Conservation (phyloP, 2,329 filamentous ascomycete species). For the Sphaerostilbella broomeana region DNA sequence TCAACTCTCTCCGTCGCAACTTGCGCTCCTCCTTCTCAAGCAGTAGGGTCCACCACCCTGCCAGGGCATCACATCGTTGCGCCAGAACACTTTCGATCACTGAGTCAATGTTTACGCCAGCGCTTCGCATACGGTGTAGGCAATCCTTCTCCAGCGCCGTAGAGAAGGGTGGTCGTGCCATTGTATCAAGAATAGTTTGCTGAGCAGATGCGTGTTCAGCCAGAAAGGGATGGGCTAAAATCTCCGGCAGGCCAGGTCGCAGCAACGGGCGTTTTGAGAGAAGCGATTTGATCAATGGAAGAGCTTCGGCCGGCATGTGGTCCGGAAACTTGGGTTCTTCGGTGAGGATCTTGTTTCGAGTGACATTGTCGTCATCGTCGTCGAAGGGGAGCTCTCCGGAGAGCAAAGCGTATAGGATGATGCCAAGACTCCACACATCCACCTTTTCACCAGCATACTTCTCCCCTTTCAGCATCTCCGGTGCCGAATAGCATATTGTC, state of each 20-base stretch:
- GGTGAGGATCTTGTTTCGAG: constrained; percentile 75
- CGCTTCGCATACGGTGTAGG: constrained; percentile 83
- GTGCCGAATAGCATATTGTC: constrained; percentile 94
- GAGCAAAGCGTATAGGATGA: constrained; percentile 76
- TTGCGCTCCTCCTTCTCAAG: constrained; percentile 94
- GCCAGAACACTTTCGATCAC: constrained; percentile 91
- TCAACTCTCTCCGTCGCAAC: constrained; percentile 69
- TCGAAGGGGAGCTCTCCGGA: constrained; percentile 90
- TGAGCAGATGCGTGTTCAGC: constrained; percentile 81
- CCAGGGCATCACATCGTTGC: constrained; percentile 81
- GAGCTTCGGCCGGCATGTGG: constrained; percentile 69
- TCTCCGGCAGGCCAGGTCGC: constrained; percentile 74
- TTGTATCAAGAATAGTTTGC: constrained; percentile 78
- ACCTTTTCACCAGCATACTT: constrained; percentile 98
- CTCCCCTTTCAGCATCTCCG: constrained; percentile 97
- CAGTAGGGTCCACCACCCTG: constrained; percentile 92
- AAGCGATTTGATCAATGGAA: constrained; percentile 68
- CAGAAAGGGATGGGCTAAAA: constrained; percentile 81
- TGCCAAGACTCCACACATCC: constrained; percentile 87
- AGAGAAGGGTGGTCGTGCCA: constrained; percentile 74
- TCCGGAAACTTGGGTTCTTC: constrained; percentile 83
- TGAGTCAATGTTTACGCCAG: constrained; percentile 87
- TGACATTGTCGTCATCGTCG: constrained; percentile 86
- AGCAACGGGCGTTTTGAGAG: constrained; percentile 85
- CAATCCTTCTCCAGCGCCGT: constrained; percentile 86